phyloP scores from a whole-genome alignment of 495 filamentous ascomycete species.

The Penicillium arizonense region DNA sequence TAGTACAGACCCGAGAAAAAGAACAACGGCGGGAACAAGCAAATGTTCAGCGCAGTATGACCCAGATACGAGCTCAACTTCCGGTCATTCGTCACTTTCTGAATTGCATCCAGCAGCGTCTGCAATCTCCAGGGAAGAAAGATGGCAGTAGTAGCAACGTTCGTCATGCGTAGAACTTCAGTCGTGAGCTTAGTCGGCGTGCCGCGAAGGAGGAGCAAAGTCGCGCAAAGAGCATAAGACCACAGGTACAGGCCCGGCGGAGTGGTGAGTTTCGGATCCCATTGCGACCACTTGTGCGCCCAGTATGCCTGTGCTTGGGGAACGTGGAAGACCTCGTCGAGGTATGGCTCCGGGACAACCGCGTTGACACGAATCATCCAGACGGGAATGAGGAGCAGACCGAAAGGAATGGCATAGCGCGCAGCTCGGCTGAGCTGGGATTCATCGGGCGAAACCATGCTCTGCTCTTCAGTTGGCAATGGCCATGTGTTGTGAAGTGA shows the following conservation, averaged over 20 bases:
- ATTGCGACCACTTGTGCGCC: slow-evolving; percentile 64
- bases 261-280: slow-evolving; percentile 97
- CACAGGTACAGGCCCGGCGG: slow-evolving; percentile 81
- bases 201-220: slow-evolving; percentile 32
- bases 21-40: slow-evolving; percentile 85
- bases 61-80: slow-evolving; percentile 38
- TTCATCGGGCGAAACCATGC: slow-evolving; percentile 36
- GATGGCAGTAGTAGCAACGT: slow-evolving; percentile 34
- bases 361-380: slow-evolving; percentile 41
- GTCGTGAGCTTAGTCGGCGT: slow-evolving; percentile 38
- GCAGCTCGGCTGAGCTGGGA: slow-evolving; percentile 40
- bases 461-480: slow-evolving; percentile 15
- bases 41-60: slow-evolving; percentile 76
- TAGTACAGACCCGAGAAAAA: slow-evolving; percentile 96
- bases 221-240: slow-evolving; percentile 45
- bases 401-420: slow-evolving; percentile 44
- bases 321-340: slow-evolving; percentile 95
- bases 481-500: neutral
- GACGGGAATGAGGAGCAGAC: slow-evolving; percentile 34
- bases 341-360: slow-evolving; percentile 74
- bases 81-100: slow-evolving; percentile 38
- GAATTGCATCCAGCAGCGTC: slow-evolving; percentile 35
- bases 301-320: slow-evolving; percentile 90
- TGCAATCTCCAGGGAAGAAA: slow-evolving; percentile 46
- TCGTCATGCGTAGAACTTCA: slow-evolving; percentile 40